Evolutionary conservation across 805 yeast species (phyloP), one percentile per base, ranked within the genome.

Genomic region (Metschnikowia vanudenii): DNA sequence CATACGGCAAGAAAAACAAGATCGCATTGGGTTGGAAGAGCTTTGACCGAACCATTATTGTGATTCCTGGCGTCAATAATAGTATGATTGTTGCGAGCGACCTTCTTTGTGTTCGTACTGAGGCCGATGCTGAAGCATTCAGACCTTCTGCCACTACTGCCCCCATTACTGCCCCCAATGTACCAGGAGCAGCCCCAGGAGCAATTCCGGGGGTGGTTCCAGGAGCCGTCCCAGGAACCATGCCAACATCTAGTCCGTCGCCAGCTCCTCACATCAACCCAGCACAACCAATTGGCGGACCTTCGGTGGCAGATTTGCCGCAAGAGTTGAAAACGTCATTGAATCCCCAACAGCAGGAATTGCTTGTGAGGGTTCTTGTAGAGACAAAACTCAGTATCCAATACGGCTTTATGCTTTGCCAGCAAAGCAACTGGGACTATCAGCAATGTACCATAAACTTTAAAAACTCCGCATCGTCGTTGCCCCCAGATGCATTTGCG

Each of bases 11-110:
- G 40, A 68, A 69, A 44, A 45, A 39, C 41, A 67, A 64, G 46
- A 45, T 61, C 17, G 63, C 75, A 26, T 66, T 84, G 30, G 69
- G 79, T 4, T 75, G 74, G 54, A 85, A 94, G 61, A 81, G 94
- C 9, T 94, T 94, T 64, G 99, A 94, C 63, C 77, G 99, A 60
- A 75, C 84, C 0, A 82, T 94, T 61, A 73, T 88, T n/a, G 83
- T 90, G 1, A 82, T 87, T 12, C 84, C 83, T 1, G 85, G 84
- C 12, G 78, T 82, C 14, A 76, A 77, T 46, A 86, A 90, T 4
- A 69, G 80, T 26, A 80, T 88, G 71, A 71, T 89, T n/a, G 81
- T 94, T 26, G 97, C 96, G 13, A 85, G 95, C 29, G 99, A 94
- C 65, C 63, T 88, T 61, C 71, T 94, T 43, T 73, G 82, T 13